phyloP scores from a whole-genome alignment of 2,329 filamentous ascomycete genomes.

The Furcasterigmium sp. region DNA sequence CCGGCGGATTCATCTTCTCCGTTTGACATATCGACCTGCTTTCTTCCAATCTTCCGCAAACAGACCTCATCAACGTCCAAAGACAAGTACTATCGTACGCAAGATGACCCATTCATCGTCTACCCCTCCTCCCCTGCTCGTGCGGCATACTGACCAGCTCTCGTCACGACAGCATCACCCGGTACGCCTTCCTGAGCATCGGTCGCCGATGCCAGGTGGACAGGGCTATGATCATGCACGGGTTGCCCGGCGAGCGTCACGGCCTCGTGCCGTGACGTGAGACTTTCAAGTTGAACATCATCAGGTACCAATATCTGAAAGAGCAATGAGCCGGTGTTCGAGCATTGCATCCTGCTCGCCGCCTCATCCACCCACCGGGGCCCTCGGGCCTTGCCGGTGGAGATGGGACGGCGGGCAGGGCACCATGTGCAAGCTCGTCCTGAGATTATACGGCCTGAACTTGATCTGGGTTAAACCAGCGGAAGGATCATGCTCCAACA shows the following conservation, averaged over 20 bases:
- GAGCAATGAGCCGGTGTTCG: conserved; percentile 5
- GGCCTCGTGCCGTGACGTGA: conserved; percentile 2
- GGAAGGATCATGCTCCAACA: conserved; percentile 93
- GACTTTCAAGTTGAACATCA: conserved; percentile 3
- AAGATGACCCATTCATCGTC: neutral
- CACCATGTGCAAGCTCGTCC: conserved; percentile 16
- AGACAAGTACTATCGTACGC: neutral
- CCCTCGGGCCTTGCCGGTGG: neutral
- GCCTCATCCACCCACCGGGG: conserved; percentile 1
- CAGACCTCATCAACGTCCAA: neutral
- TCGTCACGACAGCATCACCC: neutral
- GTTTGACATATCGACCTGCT: too few relatives aligned
- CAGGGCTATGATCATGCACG: conserved; percentile 1
- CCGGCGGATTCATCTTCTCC: too few relatives aligned
- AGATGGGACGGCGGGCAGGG: neutral
- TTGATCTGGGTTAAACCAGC: conserved; percentile 92
- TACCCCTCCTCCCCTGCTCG: neutral
- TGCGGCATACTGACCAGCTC: neutral
- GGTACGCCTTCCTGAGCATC: neutral
- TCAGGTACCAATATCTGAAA: conserved; percentile 4
- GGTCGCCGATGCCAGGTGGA: neutral
- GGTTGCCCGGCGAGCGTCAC: conserved; percentile 2
- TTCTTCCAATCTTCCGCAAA: neutral
- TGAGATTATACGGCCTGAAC: conserved; percentile 94
- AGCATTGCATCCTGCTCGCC: conserved; percentile 1